phyloP scores from a whole-genome alignment of 805 yeast genomes.

The Metschnikowia sp. region DNA sequence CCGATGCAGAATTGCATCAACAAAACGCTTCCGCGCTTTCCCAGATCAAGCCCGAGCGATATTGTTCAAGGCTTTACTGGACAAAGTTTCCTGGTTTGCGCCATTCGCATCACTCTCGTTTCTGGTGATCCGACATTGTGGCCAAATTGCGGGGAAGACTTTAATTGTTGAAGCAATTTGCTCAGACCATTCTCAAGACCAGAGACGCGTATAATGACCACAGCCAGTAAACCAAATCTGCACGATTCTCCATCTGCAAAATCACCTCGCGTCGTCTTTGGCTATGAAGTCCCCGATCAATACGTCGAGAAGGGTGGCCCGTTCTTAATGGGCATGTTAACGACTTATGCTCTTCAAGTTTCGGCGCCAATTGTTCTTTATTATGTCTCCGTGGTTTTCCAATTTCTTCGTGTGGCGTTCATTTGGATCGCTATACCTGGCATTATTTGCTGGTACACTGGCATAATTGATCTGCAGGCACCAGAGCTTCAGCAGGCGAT shows the following conservation, averaged over 20 bases:
- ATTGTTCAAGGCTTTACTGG: too few species aligned
- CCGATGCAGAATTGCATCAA: constrained; percentile 19
- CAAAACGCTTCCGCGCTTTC: background rate
- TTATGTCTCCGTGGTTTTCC: constrained; percentile 19
- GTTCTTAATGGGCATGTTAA: constrained; percentile 26
- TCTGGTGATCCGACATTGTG: too few species aligned
- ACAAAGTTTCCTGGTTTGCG: too few species aligned
- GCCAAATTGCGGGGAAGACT: too few species aligned
- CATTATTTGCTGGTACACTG: constrained; percentile 29
- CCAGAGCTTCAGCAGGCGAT: too few species aligned
- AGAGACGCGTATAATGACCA: too few species aligned
- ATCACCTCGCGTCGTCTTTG: background rate
- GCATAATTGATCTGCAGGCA: constrained; percentile 13
- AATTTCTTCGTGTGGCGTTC: constrained; percentile 22
- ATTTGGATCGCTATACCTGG: constrained; percentile 25
- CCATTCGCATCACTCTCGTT: too few species aligned
- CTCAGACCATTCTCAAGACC: too few species aligned
- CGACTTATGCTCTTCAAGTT: constrained; percentile 22
- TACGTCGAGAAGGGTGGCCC: constrained; percentile 7
- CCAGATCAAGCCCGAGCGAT: background rate
- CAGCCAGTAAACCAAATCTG: too few species aligned
- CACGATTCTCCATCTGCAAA: too few species aligned
- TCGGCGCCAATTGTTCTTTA: constrained; percentile 21
- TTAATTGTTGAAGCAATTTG: too few species aligned
- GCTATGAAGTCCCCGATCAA: background rate